Base-by-base conservation (phyloP, 306 rosid species). In the Pterocarpus macrocarpus region DNA sequence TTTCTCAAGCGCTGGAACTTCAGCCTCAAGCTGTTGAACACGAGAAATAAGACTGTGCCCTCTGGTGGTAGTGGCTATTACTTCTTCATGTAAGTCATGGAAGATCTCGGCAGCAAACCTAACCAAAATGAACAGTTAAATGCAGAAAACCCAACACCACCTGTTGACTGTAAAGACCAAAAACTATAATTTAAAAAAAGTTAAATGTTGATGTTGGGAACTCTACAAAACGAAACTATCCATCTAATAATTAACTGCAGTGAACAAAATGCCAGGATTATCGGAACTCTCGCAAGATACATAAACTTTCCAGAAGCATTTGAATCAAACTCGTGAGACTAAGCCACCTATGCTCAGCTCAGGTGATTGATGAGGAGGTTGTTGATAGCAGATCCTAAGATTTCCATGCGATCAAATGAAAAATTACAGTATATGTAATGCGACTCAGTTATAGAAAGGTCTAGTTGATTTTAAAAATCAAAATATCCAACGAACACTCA, bases 41-140 rank as follows among this genome's bases (percentile, higher is more conserved):
- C 99, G 99, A 81, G 81, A 88, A 84, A 87, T 70, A 68, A 96
- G 95, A 73, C 89, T 80, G 64, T 92, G 98, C 75, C 99, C 92
- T 86, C 99, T 90, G 58, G 92, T 90, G 55, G 98, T 81, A 2
- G 99, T 96, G 56, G 89, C 87, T 88, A 96, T 85, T 74, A 96
- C 99, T 78, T 96, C 99, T 87, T 96, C 99, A 80, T 96, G 98
- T 82, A 96, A 86, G 79, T 90, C 92, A 68, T 92, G 99, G 81
- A 96, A 96, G 89, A 94, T 81, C 90, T 96, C 97, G 11, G 98
- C 97, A 50, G 99, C 99, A 91, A 96, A 94, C 84, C 99, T 96
- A 44, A 63, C 71, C 71, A 74, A 76, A 80, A 73, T 36, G 16
- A 71, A 58, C 52, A 53, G 84, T 81, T 73, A 84, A 67, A 71